Base-by-base conservation (phyloP, 2,329 filamentous ascomycete genomes). In the Stagonosporopsis vannaccii region DNA sequence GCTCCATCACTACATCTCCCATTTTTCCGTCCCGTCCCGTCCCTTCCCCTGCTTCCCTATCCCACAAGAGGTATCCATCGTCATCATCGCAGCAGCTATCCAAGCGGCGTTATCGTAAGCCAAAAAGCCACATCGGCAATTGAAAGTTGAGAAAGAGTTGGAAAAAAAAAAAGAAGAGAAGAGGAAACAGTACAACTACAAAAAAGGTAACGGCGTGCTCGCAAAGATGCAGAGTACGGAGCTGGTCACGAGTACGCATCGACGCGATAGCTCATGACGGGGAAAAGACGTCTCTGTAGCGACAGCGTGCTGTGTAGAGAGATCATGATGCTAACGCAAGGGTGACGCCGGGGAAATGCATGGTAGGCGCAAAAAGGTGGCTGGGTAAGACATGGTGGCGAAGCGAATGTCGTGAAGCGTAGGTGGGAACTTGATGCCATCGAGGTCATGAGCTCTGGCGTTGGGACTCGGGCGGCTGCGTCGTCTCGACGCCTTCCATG, bases 321-420 rank as follows among this genome's bases (percentile, higher is more conserved):
- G n/a, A 43, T 15, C 47, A 56, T 37, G 33, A 51, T 56, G 53
- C 47, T 47, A 43, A 36, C 37, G 37, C 43, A 46, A 51, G 43
- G 32, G 20, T 56, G 52, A 59, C 60, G 58, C 61, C 58, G 53
- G 44, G 57, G 49, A 58, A 64, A 58, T 58, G 53, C 53, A 56
- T 43, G 56, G 58, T 57, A 61, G 42, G 52, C 50, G 59, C 62
- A 64, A 68, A 58, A 42, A 42, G 33, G 39, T 47, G 46, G 59
- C 63, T 56, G 43, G 55, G 51, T 70, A 71, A 71, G 60, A 71
- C 68, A 71, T 57, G 47, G 43, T 57, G 46, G 51, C 64, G 70
- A 72, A 71, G 68, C 68, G 70, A 72, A 71, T 67, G 70, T 71
- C 58, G 56, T 69, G 62, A 68, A 69, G 30, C 12, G 5, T 20